Evolutionary conservation across 192 early-diverging fungal genomes (phyloP), one percentile per base, ranked within the genome.

Genomic region (Mortierella antarctica): DNA sequence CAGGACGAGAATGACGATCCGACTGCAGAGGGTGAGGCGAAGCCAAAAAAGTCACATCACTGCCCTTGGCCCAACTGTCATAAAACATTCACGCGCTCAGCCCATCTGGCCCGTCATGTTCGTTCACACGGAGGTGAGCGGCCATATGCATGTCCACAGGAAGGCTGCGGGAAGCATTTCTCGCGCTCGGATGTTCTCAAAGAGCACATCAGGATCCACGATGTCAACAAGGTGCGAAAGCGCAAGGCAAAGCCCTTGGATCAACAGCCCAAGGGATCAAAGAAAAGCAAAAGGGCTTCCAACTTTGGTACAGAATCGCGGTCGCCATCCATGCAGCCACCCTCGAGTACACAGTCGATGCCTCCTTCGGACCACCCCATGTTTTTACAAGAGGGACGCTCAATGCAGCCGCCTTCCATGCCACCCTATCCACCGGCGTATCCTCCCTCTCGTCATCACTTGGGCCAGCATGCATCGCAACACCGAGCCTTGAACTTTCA

Each of bases 21-120:
- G 31, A 9, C 23, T 15, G 74, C 5, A 14, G 67, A 50, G 11
- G 47, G 8, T 17, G 48, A 62, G 9, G 20, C 75, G 0, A 71
- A 65, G 20, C 77, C 77, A 0, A 71, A 80, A 59, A 80, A 80
- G 42, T 80, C 77, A 13, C 70, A 80, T 44, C 70, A 58, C 45
- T 80, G 77, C 48, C 77, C 77, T 9, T 80, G 77, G 77, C 65
- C 64, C 23, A 80, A 80, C 40, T 80, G 77, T 61, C 68, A 75
- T 48, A 83, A 75, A 52, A 83, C 69, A 0, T 83, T 83, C 47
- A 83, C 81, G 1, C 81, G 73, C 17, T 75, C 81, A 4, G 81
- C 73, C 20, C 73, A 97, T 74, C 85, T 95, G 52, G 96, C 95
- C 77, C 92, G 96, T 23, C 93, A 94, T 75, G 88, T 89, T 67